A percentile compares a stretch with the other conserved stretches of the same genome.
Conservation (phyloP, 106 monocot species). For the Hemerocallis citrina region DNA sequence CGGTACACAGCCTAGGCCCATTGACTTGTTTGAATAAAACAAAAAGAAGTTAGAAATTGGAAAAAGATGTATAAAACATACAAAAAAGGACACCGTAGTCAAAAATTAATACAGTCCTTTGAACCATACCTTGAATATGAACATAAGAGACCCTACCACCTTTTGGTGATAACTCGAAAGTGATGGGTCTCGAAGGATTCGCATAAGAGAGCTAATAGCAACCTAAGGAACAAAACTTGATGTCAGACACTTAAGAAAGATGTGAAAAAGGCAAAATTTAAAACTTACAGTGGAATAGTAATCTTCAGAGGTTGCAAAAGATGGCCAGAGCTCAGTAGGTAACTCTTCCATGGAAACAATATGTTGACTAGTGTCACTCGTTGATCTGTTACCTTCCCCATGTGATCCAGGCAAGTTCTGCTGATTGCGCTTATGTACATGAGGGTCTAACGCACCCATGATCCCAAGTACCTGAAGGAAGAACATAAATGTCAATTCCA, state of each 20-base stretch:
- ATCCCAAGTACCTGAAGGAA: slow-evolving; percentile 81
- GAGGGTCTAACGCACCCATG: slow-evolving; percentile 98
- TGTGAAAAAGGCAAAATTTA: background rate
- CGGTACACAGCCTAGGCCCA: slow-evolving; percentile 97
- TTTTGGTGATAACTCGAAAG: slow-evolving; percentile 97
- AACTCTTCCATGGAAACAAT: slow-evolving; percentile 90
- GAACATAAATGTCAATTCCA: background rate
- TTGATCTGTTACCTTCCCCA: slow-evolving; percentile 61
- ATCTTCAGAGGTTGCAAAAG: slow-evolving; percentile 91
- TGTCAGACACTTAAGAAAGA: slow-evolving; percentile 3
- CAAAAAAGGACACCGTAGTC: too few species aligned
- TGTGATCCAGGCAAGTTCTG: slow-evolving; percentile 69
- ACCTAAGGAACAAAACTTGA: slow-evolving; percentile 31
- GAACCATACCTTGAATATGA: slow-evolving; percentile 86
- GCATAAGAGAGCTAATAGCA: slow-evolving; percentile 92
- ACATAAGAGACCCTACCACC: slow-evolving; percentile 93
- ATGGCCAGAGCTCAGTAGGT: slow-evolving; percentile 86
- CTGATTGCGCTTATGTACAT: slow-evolving; percentile 95
- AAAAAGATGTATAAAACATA: slow-evolving; percentile 3
- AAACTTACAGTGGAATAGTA: slow-evolving; percentile 83
- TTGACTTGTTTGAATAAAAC: slow-evolving; percentile 42
- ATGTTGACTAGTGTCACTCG: slow-evolving; percentile 67
- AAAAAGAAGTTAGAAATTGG: slow-evolving; percentile 11
- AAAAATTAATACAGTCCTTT: background rate
- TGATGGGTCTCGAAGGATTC: slow-evolving; percentile 90